phyloP scores from a whole-genome alignment of 805 yeast genomes.

The Nakazawaea populi region DNA sequence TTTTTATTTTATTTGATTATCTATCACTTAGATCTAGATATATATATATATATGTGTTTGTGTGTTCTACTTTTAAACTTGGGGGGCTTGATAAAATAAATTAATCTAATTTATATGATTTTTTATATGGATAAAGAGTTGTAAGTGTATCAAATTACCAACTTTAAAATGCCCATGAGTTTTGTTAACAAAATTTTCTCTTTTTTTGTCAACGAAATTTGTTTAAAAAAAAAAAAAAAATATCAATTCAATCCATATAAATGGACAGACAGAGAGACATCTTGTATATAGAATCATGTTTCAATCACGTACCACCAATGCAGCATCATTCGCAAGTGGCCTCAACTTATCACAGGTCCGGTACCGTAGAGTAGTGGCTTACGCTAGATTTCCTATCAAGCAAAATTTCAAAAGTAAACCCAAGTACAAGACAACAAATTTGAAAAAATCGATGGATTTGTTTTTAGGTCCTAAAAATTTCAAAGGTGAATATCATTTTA shows the following conservation, averaged over 20 bases:
- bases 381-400: slow-evolving; percentile 45
- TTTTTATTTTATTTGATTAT: too few relatives aligned
- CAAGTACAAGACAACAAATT: slow-evolving; percentile 35
- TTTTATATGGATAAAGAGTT: too few relatives aligned
- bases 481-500: slow-evolving; percentile 74
- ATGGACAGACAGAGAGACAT: background rate
- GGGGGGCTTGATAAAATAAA: too few relatives aligned
- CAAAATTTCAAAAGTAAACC: slow-evolving; percentile 30
- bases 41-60: too few relatives aligned
- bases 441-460: slow-evolving; percentile 58
- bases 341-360: slow-evolving; percentile 26
- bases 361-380: slow-evolving; percentile 47
- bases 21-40: too few relatives aligned
- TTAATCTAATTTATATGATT: too few relatives aligned
- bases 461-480: slow-evolving; percentile 82
- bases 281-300: background rate
- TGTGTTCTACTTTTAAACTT: too few relatives aligned
- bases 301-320: background rate
- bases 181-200: too few relatives aligned
- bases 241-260: background rate
- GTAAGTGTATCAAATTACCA: too few relatives aligned
- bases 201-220: slow-evolving; percentile 14
- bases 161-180: too few relatives aligned
- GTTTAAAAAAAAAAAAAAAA: background rate
- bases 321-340: background rate